Evolutionary conservation across 2,329 filamentous ascomycete genomes (phyloP).

Genomic region (Dothideomycetidae sp.): DNA sequence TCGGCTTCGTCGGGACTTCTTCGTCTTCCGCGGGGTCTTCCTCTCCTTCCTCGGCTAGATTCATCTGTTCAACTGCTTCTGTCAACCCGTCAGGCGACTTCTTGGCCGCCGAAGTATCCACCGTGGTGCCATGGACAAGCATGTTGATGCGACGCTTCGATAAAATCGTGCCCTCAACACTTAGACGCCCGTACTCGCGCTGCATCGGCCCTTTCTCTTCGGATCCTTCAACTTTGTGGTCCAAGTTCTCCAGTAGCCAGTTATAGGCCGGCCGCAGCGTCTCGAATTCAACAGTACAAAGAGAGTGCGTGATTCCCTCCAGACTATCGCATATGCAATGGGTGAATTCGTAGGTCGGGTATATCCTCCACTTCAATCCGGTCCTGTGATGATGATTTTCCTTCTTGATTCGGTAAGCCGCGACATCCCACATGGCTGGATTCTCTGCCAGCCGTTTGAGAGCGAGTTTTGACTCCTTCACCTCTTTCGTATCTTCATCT

Average conservation of each 20-base stretch:
- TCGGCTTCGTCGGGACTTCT: slow-evolving; percentile 14
- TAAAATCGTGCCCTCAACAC: slow-evolving; percentile 70
- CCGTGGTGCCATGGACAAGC: slow-evolving; percentile 52
- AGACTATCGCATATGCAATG: slow-evolving; percentile 88
- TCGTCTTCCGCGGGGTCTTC: slow-evolving; percentile 19
- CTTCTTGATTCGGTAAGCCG: slow-evolving; percentile 72
- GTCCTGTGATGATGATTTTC: slow-evolving; percentile 64
- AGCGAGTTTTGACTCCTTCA: slow-evolving; percentile 22
- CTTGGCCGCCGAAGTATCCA: slow-evolving; percentile 16
- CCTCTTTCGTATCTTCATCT: slow-evolving; percentile 19
- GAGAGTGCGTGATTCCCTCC: slow-evolving; percentile 78
- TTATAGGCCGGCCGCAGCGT: slow-evolving; percentile 78
- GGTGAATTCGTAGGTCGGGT: slow-evolving; percentile 80
- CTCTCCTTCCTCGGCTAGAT: slow-evolving; percentile 28
- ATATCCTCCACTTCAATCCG: slow-evolving; percentile 75
- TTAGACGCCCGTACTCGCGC: slow-evolving; percentile 68
- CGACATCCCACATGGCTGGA: slow-evolving; percentile 92
- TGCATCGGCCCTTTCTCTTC: slow-evolving; percentile 60
- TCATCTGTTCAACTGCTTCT: slow-evolving; percentile 25
- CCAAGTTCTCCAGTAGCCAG: slow-evolving; percentile 69
- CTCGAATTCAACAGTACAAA: slow-evolving; percentile 89
- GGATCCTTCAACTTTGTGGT: slow-evolving; percentile 55
- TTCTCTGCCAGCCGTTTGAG: slow-evolving; percentile 47
- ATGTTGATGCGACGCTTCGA: slow-evolving; percentile 74
- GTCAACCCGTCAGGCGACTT: slow-evolving; percentile 17